A percentile compares a stretch with the other conserved stretches of the same genome.
Conservation (phyloP, 768 basidiomycete species). For the Tricholoma hemisulphureum region DNA sequence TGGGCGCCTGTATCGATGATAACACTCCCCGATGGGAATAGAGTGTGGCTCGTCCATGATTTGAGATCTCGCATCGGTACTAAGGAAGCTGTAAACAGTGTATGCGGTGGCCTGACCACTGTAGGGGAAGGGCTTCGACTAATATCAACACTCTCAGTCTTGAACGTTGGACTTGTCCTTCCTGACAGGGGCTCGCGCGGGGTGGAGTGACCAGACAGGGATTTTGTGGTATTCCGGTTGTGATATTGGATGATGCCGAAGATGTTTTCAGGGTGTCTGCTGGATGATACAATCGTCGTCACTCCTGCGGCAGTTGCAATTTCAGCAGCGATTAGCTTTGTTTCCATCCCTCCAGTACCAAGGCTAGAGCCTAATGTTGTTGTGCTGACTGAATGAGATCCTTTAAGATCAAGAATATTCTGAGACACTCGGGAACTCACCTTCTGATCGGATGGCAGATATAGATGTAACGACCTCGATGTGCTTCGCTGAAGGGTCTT, state of each 20-base stretch:
- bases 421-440: constrained; percentile 38
- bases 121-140: constrained; percentile 21
- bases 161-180: constrained; percentile 14
- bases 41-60: constrained; percentile 95
- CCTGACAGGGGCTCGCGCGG: constrained; percentile 32
- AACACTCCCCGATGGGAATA: constrained; percentile 84
- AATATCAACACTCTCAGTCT: constrained; percentile 9
- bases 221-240: constrained; percentile 36
- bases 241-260: constrained; percentile 82
- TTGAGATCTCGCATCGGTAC: constrained; percentile 84
- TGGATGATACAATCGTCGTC: constrained; percentile 85
- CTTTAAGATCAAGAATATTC: constrained; percentile 1
- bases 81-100: constrained; percentile 75
- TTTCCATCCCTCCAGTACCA: constrained; percentile 99
- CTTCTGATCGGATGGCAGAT: constrained; percentile 74
- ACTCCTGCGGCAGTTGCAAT: constrained; percentile 96
- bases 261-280: constrained; percentile 73
- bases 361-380: constrained; percentile 88
- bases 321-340: constrained; percentile 97
- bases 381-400: constrained; percentile 69
- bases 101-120: constrained; percentile 70
- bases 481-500: constrained; percentile 76
- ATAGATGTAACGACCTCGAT: constrained; percentile 86
- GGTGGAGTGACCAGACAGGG: constrained; percentile 29
- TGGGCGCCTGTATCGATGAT: constrained; percentile 90